Evolutionary conservation across 139 green algal species (phyloP).

Genomic region (Coelastrella sp.): DNA sequence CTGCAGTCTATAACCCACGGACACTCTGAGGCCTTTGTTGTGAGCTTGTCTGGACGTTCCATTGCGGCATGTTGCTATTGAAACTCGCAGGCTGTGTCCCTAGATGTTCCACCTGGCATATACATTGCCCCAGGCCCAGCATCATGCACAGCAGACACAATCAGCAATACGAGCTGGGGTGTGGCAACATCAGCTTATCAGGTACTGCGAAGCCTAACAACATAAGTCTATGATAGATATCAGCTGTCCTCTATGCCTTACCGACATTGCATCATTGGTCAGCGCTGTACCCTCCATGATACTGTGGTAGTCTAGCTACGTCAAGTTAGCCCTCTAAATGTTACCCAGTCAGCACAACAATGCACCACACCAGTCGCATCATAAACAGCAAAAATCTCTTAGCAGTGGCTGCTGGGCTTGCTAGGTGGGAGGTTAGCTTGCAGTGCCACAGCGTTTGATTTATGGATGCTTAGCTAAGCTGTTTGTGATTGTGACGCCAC

Average conservation of each 20-base stretch:
- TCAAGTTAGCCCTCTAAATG: neutral
- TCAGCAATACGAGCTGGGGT: conserved; percentile 1
- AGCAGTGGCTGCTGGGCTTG: neutral
- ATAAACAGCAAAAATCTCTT: neutral
- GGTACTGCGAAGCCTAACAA: neutral
- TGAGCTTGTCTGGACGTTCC: too few species aligned
- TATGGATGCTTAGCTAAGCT: neutral
- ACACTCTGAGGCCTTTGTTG: too few species aligned
- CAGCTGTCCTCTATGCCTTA: too few species aligned
- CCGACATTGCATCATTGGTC: neutral
- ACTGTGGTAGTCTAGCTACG: neutral
- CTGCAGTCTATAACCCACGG: too few species aligned
- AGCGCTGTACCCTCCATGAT: too few species aligned
- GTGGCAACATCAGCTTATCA: conserved; percentile 1
- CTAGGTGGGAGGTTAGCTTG: neutral
- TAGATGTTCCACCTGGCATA: neutral
- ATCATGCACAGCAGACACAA: neutral
- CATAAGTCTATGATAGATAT: neutral
- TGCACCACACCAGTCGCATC: neutral
- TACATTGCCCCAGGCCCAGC: neutral
- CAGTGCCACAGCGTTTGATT: neutral
- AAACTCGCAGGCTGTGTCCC: neutral
- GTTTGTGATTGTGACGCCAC: neutral
- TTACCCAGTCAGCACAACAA: neutral
- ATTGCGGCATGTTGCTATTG: too few species aligned